Evolutionary conservation across 2,329 filamentous ascomycete genomes (phyloP).

Genomic region (Dothideomycetes sp.): DNA sequence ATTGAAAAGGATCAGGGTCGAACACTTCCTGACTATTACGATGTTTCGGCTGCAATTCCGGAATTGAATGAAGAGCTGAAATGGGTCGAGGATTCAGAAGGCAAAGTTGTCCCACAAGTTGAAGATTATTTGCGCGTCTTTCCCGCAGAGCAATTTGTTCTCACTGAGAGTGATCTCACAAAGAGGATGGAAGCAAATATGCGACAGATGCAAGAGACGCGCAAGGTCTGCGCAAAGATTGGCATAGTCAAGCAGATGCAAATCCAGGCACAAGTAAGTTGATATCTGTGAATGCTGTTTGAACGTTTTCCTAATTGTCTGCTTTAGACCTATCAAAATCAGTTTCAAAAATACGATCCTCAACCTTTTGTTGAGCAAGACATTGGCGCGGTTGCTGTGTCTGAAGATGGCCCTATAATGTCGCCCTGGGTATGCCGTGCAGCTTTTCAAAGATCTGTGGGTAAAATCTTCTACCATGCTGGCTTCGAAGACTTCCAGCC

Average conservation of each 20-base stretch:
- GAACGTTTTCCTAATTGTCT: conserved; percentile 16
- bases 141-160: conserved; percentile 63
- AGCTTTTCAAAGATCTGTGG: conserved; percentile 80
- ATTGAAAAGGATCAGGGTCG: conserved; percentile 82
- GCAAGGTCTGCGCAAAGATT: conserved; percentile 93
- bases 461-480: conserved; percentile 89
- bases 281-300: conserved; percentile 5
- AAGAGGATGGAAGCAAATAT: conserved; percentile 85
- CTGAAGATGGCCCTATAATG: conserved; percentile 82
- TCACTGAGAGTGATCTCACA: conserved; percentile 64
- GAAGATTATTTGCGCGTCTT: conserved; percentile 77
- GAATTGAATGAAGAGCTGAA: conserved; percentile 68
- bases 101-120: conserved; percentile 76
- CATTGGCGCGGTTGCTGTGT: conserved; percentile 78
- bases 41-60: conserved; percentile 74
- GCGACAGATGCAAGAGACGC: conserved; percentile 89
- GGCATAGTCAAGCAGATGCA: conserved; percentile 99
- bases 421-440: conserved; percentile 71
- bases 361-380: conserved; percentile 82
- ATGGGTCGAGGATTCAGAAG: conserved; percentile 85
- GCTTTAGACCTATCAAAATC: conserved; percentile 81
- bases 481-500: conserved; percentile 97
- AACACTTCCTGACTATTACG: conserved; percentile 89
- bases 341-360: conserved; percentile 92
- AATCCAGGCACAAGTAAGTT: conserved; percentile 77